Conservation (phyloP, 768 basidiomycete genomes). For the Kwoniella pini region DNA sequence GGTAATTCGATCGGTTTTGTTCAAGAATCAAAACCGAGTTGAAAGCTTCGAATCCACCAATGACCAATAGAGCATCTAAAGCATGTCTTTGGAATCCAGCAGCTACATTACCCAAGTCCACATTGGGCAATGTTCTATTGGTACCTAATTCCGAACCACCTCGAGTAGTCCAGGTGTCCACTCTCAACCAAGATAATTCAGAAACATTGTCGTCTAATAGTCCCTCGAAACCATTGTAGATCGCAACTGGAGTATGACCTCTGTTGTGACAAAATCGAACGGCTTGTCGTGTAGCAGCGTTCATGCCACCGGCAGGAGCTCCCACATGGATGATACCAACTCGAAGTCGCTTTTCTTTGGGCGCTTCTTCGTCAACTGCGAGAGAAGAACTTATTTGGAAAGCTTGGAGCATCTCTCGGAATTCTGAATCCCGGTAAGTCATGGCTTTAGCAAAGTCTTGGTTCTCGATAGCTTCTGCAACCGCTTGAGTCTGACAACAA, state of each 20-base stretch:
- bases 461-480: conserved; percentile 74
- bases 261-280: conserved; percentile 89
- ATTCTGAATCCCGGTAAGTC: conserved; percentile 87
- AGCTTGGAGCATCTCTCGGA: conserved; percentile 79
- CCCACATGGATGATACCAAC: conserved; percentile 66
- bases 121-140: conserved; percentile 81
- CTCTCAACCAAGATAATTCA: conserved; percentile 91
- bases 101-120: conserved; percentile 84
- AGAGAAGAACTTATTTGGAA: conserved; percentile 74
- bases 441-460: conserved; percentile 86
- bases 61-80: conserved; percentile 77
- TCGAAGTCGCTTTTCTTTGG: conserved; percentile 56
- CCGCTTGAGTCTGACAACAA: conserved; percentile 72
- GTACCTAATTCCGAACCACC: conserved; percentile 98
- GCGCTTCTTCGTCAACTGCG: conserved; percentile 61
- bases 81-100: conserved; percentile 84
- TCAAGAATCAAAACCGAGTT: conserved; percentile 74
- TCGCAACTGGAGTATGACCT: conserved; percentile 87
- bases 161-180: conserved; percentile 92
- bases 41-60: conserved; percentile 97
- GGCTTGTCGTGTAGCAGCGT: conserved; percentile 91
- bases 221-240: conserved; percentile 95
- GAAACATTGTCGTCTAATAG: conserved; percentile 83
- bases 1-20: conserved; percentile 76
- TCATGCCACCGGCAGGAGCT: conserved; percentile 98